Evolutionary conservation across 805 yeast species (phyloP).

Genomic region (Maudiozyma bulderi): DNA sequence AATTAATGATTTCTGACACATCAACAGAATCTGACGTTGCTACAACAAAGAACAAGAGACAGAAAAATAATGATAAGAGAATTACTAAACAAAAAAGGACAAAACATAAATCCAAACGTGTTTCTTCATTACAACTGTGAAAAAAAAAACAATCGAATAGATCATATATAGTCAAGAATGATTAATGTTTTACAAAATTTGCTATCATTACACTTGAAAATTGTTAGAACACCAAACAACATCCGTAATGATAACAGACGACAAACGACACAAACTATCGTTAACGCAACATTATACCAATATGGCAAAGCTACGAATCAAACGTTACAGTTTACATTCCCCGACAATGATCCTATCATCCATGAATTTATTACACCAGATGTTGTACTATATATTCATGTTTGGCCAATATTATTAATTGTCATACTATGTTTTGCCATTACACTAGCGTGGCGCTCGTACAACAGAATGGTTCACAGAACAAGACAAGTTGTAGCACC

Average conservation of each 20-base stretch:
- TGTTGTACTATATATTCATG: neutral
- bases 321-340: neutral
- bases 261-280: neutral
- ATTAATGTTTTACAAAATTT: neutral
- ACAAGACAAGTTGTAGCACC: too few species aligned
- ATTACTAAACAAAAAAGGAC: conserved; percentile 3
- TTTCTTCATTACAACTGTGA: neutral
- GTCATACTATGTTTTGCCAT: neutral
- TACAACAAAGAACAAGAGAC: conserved; percentile 3
- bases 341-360: neutral
- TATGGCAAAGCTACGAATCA: neutral
- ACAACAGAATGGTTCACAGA: too few species aligned
- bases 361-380: neutral
- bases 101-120: neutral
- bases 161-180: neutral
- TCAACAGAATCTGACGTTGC: conserved; percentile 2
- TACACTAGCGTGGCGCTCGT: neutral
- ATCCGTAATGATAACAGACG: neutral
- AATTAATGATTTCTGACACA: conserved; percentile 5
- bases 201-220: neutral
- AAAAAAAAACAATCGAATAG: neutral
- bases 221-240: neutral
- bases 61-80: neutral
- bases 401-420: neutral
- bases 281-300: neutral